Evolutionary conservation across 495 filamentous ascomycete genomes (phyloP).

Genomic region (Daldinia concentrica): DNA sequence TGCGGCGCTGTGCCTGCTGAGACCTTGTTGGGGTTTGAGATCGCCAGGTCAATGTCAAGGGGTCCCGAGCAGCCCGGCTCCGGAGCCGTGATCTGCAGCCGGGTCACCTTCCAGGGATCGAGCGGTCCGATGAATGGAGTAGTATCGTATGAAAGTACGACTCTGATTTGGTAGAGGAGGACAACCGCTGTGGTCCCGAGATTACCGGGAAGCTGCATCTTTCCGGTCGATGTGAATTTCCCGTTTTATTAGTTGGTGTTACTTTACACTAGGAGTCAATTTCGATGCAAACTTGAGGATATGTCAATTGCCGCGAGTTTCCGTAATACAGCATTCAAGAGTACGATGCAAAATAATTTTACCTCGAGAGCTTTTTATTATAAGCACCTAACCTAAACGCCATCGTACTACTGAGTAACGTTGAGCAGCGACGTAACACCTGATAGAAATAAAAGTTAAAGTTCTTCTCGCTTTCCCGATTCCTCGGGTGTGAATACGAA

Average conservation of each 20-base stretch:
- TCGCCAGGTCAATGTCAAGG: constrained; percentile 6
- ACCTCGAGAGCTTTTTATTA: neutral
- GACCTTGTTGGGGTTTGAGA: constrained; percentile 32
- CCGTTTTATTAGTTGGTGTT: neutral
- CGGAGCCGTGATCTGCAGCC: constrained; percentile 16
- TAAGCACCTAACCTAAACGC: constrained; percentile 6
- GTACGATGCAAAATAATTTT: neutral
- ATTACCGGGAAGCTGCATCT: constrained; percentile 12
- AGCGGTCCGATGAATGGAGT: constrained; percentile 26
- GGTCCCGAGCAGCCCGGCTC: neutral
- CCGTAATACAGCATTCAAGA: neutral
- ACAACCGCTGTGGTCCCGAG: constrained; percentile 11
- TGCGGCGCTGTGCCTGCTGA: constrained; percentile 26
- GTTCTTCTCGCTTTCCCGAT: constrained; percentile 15
- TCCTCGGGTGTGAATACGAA: constrained; percentile 22
- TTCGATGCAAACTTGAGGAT: neutral
- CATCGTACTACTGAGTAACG: constrained; percentile 16
- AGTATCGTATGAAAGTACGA: neutral
- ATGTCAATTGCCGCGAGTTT: neutral
- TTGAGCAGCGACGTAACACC: constrained; percentile 6
- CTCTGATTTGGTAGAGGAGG: constrained; percentile 1
- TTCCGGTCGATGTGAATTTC: neutral
- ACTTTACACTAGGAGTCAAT: neutral
- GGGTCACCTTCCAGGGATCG: constrained; percentile 18
- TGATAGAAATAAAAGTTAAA: constrained; percentile 4